A percentile compares a stretch with the other conserved stretches of the same genome.
phyloP scores from a whole-genome alignment of 2,329 filamentous ascomycete species.

The Epichloe typhina region DNA sequence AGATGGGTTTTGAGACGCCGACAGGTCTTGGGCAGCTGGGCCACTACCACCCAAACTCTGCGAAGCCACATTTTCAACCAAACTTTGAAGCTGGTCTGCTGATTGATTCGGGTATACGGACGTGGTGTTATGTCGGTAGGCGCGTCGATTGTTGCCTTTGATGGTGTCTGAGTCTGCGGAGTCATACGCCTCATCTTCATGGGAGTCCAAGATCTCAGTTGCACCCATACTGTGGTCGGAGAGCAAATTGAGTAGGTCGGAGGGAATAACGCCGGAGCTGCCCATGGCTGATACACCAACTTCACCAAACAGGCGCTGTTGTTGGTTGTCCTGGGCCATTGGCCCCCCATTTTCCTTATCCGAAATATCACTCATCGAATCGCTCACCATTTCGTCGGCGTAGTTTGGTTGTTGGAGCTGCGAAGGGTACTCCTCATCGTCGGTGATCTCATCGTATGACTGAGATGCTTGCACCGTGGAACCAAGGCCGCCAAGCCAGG shows the following conservation, averaged over 20 bases:
- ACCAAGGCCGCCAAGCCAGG: constrained; percentile 48
- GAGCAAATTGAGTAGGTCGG: constrained; percentile 35
- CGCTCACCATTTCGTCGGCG: constrained; percentile 27
- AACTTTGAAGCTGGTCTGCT: constrained; percentile 35
- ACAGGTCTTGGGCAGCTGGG: constrained; percentile 8
- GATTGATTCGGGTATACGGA: constrained; percentile 32
- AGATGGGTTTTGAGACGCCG: constrained; percentile 12
- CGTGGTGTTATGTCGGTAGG: constrained; percentile 14
- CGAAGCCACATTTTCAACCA: constrained; percentile 38
- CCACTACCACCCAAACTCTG: constrained; percentile 42
- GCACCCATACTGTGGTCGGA: constrained; percentile 25
- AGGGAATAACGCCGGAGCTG: constrained; percentile 37
- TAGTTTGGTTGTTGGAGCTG: constrained; percentile 31
- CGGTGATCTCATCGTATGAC: constrained; percentile 47
- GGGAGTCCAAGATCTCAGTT: constrained; percentile 31
- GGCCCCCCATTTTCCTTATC: constrained; percentile 68
- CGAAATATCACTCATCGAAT: constrained; percentile 49
- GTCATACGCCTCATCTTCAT: constrained; percentile 28
- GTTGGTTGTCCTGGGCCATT: constrained; percentile 37
- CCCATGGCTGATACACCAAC: constrained; percentile 39
- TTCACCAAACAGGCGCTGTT: constrained; percentile 39
- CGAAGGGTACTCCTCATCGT: constrained; percentile 47
- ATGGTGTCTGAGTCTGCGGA: constrained; percentile 26
- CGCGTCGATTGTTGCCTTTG: constrained; percentile 14
- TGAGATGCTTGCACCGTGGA: constrained; percentile 24